Evolutionary conservation across 23 red algal genomes (phyloP), one percentile per base, ranked within the genome.

Genomic region (Pyropia yezoensis): DNA sequence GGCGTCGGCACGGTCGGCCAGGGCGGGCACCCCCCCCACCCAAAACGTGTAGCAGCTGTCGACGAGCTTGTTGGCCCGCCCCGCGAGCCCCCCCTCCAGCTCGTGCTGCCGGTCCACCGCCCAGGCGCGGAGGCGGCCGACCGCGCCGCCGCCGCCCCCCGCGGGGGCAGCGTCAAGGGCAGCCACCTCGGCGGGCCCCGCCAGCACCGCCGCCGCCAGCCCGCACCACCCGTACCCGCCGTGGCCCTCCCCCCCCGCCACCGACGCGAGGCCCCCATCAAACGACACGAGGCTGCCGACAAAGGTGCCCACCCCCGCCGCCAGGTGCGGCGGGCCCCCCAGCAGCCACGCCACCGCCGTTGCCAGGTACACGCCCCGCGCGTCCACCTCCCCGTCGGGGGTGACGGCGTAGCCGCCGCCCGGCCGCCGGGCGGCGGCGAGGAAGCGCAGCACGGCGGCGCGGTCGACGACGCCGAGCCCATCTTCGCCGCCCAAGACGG

Each of bases 21-120:
- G 22, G 0, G 75, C 49, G 56, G 69, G 71, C 0, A 83, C 18
- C 16, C 74, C 79, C 18, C 84, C 93, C 25, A 90, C 62, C 93
- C 93, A 97, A 52, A 86, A 97, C 29, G 93, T 72, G 33, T 97
- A 97, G 59, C 93, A 97, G 54, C 69, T 71, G 54, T 97, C 93
- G 15, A 97, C 93, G 14, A 97, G 66, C 75, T 97, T 97, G 57
- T 97, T 90, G 13, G 87, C 78, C 1, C 93, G 71, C 6, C 93
- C 93, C 47, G 78, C 73, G 53, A 97, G 90, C 2, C 93, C 93
- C 16, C 93, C 93, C 52, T 97, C 93, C 22, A 82, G 77, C 14
- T 19, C 24, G 57, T 72, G 72, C 60, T 97, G 93, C 17, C 93
- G 68, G 54, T 70, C 78, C 2, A 66, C 71, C 11, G 83, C 80